Evolutionary conservation across 306 rosid genomes (phyloP).

Genomic region (Fragaria nilgerrensis): DNA sequence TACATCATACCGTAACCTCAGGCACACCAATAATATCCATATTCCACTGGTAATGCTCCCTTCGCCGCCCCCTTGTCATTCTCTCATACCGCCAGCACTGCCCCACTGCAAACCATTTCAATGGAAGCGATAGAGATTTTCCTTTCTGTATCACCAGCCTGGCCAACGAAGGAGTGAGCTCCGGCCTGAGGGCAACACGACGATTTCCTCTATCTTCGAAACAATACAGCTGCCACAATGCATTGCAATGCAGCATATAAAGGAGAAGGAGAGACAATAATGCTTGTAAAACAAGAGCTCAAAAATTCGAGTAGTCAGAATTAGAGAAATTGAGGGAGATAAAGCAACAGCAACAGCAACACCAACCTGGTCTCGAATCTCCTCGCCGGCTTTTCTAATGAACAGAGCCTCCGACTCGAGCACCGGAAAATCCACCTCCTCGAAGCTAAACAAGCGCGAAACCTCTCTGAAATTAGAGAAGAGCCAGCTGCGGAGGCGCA

Average conservation of each 20-base stretch:
- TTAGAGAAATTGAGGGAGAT: background rate
- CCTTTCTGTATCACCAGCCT: slow-evolving; percentile 96
- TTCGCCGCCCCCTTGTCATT: slow-evolving; percentile 42
- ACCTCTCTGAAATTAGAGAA: slow-evolving; percentile 85
- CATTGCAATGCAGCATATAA: slow-evolving; percentile 13
- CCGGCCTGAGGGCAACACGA: slow-evolving; percentile 94
- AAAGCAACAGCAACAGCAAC: background rate
- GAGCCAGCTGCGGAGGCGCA: slow-evolving; percentile 87
- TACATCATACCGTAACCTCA: slow-evolving; percentile 61
- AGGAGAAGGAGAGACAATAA: background rate
- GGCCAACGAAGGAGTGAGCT: slow-evolving; percentile 96
- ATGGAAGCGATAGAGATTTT: slow-evolving; percentile 80
- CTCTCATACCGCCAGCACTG: slow-evolving; percentile 99
- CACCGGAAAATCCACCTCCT: slow-evolving; percentile 93
- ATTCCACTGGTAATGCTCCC: slow-evolving; percentile 98
- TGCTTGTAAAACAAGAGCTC: background rate
- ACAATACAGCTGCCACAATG: slow-evolving; percentile 79
- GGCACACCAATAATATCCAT: slow-evolving; percentile 96
- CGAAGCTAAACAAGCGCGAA: slow-evolving; percentile 73
- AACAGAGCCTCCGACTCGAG: slow-evolving; percentile 89
- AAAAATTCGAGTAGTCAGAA: background rate
- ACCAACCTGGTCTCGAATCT: slow-evolving; percentile 89
- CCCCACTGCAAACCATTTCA: slow-evolving; percentile 98
- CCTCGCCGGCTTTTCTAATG: slow-evolving; percentile 91
- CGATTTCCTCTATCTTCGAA: slow-evolving; percentile 97